These are phyloP conservation scores for Mycena capillaripes DNA, from an alignment of 768 basidiomycete genomes.

Conservation along the genomic window DNA sequence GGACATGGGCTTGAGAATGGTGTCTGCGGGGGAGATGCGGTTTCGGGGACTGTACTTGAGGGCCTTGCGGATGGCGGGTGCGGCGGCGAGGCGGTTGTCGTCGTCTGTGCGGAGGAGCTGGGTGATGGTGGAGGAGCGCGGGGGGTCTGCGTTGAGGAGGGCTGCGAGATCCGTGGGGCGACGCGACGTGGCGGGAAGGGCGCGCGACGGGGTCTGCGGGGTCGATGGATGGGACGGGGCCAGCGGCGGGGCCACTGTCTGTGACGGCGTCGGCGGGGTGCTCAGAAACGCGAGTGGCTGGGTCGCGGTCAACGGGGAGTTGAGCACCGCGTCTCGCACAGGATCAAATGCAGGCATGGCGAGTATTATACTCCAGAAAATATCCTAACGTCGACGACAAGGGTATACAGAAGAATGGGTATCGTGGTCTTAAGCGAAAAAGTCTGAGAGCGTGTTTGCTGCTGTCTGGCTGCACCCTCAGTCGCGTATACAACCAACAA, in stretches of 20 bases:
- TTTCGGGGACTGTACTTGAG: conserved; percentile 70
- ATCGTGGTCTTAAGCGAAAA: too few species aligned
- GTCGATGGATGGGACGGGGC: conserved; percentile 42
- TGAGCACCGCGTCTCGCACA: neutral
- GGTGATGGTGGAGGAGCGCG: conserved; percentile 60
- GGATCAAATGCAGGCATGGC: conserved; percentile 17
- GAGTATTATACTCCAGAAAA: too few species aligned
- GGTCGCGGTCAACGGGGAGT: conserved; percentile 87
- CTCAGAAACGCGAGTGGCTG: conserved; percentile 83
- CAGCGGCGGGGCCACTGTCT: conserved; percentile 25
- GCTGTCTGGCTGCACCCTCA: too few species aligned
- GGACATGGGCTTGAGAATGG: conserved; percentile 76
- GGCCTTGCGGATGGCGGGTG: conserved; percentile 44
- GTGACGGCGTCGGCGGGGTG: conserved; percentile 71
- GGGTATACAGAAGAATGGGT: too few species aligned
- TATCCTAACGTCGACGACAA: too few species aligned
- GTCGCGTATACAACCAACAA: too few species aligned
- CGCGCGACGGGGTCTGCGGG: conserved; percentile 50
- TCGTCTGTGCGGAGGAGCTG: conserved; percentile 54
- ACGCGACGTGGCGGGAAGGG: conserved; percentile 65
- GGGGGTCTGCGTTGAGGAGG: conserved; percentile 75
- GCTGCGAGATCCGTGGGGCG: conserved; percentile 85
- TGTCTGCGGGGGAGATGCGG: conserved; percentile 71
- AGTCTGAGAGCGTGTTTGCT: too few species aligned
- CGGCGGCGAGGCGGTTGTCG: conserved; percentile 42